Conservation (phyloP, 2,329 filamentous ascomycete genomes). For the Ophiostoma fasciatum region DNA sequence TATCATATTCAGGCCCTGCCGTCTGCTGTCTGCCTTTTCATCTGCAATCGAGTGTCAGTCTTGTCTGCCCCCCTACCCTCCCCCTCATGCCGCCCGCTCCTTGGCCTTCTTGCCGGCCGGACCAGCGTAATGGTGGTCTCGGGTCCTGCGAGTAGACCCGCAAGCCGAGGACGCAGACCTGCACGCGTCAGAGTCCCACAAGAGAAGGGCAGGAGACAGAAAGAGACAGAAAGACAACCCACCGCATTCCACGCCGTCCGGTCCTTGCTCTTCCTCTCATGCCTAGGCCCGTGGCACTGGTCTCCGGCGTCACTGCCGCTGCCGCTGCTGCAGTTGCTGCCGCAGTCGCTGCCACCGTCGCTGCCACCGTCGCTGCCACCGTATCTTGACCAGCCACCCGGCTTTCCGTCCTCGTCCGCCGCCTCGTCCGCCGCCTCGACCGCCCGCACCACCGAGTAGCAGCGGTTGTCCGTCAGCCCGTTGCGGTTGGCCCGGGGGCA, state of each 20-base stretch:
- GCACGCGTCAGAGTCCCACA: too few species aligned
- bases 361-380: too few species aligned
- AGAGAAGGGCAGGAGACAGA: too few species aligned
- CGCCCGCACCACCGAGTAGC: conserved; percentile 35
- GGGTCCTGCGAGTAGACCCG: conserved; percentile 4
- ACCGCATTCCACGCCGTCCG: conserved; percentile 2
- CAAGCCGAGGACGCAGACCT: conserved; percentile 3
- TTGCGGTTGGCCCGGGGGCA: background rate
- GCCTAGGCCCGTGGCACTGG: background rate
- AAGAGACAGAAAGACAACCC: background rate
- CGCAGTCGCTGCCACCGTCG: too few species aligned
- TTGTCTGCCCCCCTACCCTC: too few species aligned
- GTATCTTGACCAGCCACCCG: conserved; percentile 28
- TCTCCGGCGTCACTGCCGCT: too few species aligned
- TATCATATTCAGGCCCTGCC: too few species aligned
- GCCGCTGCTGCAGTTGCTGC: too few species aligned
- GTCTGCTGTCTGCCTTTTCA: too few species aligned
- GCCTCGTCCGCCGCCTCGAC: conserved; percentile 28
- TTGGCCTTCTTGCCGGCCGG: background rate
- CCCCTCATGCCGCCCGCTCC: too few species aligned
- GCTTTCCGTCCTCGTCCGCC: conserved; percentile 19
- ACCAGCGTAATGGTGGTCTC: background rate
- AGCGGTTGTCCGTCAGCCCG: conserved; percentile 23
- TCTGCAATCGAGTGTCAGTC: too few species aligned
- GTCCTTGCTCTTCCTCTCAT: background rate